Conservation (phyloP, 78 protist species). For the Dictyostelium discoideum region DNA sequence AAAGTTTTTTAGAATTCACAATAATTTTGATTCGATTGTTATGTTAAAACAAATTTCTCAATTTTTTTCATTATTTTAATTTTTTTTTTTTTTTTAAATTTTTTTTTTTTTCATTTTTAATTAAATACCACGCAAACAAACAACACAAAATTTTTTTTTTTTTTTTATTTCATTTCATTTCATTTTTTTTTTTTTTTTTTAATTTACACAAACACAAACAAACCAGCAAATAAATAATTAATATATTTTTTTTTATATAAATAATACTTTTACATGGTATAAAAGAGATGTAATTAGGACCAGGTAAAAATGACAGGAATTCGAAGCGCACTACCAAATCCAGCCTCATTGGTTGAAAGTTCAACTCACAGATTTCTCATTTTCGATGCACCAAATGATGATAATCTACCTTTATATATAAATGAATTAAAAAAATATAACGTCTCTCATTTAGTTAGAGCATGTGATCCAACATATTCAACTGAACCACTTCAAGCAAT, state of each 20-base stretch:
- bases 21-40: neutral
- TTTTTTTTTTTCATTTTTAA: neutral
- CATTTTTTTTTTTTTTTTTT: neutral
- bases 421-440: conserved; percentile 71
- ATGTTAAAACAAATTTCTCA: neutral
- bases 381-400: conserved; percentile 86
- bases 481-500: conserved; percentile 31
- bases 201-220: neutral
- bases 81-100: too few relatives aligned
- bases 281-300: conserved; percentile 12
- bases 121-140: neutral
- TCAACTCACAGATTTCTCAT: conserved; percentile 79
- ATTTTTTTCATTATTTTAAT: neutral
- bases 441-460: conserved; percentile 85
- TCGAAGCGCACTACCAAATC: conserved; percentile 81
- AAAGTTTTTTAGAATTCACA: neutral
- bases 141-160: neutral
- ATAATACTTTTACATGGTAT: neutral
- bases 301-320: conserved; percentile 58
- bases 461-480: conserved; percentile 87
- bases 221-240: neutral
- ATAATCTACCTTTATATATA: conserved; percentile 79
- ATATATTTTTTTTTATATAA: neutral
- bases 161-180: neutral
- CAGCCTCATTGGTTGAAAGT: conserved; percentile 80